phyloP scores from a whole-genome alignment of 2,329 filamentous ascomycete genomes.

The Macrophomina pseudophaseolina region DNA sequence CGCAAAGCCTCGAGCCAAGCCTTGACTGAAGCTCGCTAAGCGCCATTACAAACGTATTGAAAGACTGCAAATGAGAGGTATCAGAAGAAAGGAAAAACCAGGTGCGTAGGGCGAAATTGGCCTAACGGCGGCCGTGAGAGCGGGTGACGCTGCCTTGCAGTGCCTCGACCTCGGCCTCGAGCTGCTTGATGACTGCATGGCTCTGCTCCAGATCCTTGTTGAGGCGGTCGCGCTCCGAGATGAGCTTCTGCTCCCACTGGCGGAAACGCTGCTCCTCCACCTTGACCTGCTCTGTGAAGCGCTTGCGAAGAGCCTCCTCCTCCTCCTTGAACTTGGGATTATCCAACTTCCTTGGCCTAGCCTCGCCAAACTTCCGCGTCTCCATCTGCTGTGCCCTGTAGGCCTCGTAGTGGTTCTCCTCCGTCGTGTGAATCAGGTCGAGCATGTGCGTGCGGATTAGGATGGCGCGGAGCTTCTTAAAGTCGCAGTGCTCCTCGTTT shows the following conservation, averaged over 20 bases:
- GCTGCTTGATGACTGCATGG: conserved; percentile 86
- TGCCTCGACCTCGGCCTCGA: conserved; percentile 80
- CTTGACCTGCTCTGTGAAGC: conserved; percentile 99
- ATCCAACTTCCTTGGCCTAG: conserved; percentile 94
- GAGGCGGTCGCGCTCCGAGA: conserved; percentile 95
- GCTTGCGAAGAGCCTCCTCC: conserved; percentile 96
- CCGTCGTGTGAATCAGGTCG: conserved; percentile 98
- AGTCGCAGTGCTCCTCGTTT: conserved; percentile 99
- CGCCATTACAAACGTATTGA: conserved; percentile 50
- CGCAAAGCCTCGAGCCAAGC: conserved; percentile 21
- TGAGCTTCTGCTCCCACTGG: conserved; percentile 99
- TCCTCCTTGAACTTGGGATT: conserved; percentile 99
- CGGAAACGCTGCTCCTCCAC: conserved; percentile 99
- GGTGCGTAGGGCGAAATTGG: conserved; percentile 21
- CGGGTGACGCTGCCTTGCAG: conserved; percentile 74
- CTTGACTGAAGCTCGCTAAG: conserved; percentile 24
- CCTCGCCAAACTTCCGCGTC: conserved; percentile 98
- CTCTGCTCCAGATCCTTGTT: conserved; percentile 99
- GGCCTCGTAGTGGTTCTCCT: conserved; percentile 98
- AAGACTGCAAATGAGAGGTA: conserved; percentile 45
- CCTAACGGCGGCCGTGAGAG: conserved; percentile 89
- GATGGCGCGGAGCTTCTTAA: conserved; percentile 99
- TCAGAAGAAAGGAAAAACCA: conserved; percentile 45
- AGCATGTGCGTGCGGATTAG: conserved; percentile 99
- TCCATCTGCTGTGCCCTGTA: conserved; percentile 99